Evolutionary conservation across 2,329 filamentous ascomycete genomes (phyloP).

Genomic region (Sporothrix sp.): DNA sequence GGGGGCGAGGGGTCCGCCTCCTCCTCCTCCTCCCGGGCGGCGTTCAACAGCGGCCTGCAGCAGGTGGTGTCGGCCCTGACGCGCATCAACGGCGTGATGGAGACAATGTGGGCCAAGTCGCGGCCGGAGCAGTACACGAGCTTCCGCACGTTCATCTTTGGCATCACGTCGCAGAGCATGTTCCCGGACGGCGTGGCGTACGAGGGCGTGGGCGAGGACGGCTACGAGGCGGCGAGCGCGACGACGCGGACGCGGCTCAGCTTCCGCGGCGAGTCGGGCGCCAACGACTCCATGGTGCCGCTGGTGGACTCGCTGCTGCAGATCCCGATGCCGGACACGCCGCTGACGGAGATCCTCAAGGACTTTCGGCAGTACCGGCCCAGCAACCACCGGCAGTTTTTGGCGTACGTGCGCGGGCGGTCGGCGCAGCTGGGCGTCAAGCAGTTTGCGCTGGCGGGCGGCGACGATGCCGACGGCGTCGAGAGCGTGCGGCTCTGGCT

Average conservation of each 20-base stretch:
- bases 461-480: slow-evolving; percentile 26
- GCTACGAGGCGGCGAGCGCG: neutral
- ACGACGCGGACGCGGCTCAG: slow-evolving; percentile 43
- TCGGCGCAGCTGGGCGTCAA: slow-evolving; percentile 43
- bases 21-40: too few relatives aligned
- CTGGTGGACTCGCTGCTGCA: slow-evolving; percentile 80
- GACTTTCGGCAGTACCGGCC: slow-evolving; percentile 88
- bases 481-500: slow-evolving; percentile 53
- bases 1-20: too few relatives aligned
- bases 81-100: slow-evolving; percentile 72
- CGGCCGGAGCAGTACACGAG: slow-evolving; percentile 74
- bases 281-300: slow-evolving; percentile 90
- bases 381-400: slow-evolving; percentile 77
- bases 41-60: slow-evolving; percentile 55
- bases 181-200: slow-evolving; percentile 88
- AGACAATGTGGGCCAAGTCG: slow-evolving; percentile 80
- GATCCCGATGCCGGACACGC: slow-evolving; percentile 79
- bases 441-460: slow-evolving; percentile 42
- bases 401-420: slow-evolving; percentile 55
- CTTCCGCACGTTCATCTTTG: slow-evolving; percentile 95
- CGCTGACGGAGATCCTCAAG: slow-evolving; percentile 74
- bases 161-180: slow-evolving; percentile 88
- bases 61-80: slow-evolving; percentile 53
- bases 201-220: slow-evolving; percentile 61
- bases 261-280: slow-evolving; percentile 87